Conservation (phyloP, 768 basidiomycete species). For the Austroboletus eburneus region DNA sequence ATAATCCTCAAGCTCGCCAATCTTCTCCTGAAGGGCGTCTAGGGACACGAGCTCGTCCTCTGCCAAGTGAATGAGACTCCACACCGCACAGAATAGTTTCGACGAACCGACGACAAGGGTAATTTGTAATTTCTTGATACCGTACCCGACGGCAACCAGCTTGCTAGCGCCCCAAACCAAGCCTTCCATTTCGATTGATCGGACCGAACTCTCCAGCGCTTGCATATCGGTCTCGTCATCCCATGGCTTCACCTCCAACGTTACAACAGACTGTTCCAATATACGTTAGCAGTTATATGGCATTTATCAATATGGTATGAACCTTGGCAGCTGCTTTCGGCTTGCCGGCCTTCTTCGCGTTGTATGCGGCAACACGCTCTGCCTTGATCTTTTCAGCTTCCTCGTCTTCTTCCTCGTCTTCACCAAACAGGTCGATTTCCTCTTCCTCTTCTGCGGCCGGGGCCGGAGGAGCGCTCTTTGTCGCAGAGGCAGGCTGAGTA, state of each 20-base stretch:
- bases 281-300: conserved; percentile 10
- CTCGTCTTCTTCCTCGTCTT: conserved; percentile 76
- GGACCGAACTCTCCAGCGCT: conserved; percentile 76
- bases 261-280: conserved; percentile 86
- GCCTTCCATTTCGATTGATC: conserved; percentile 83
- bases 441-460: conserved; percentile 50
- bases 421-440: conserved; percentile 87
- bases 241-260: conserved; percentile 98
- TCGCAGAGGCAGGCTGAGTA: conserved; percentile 43
- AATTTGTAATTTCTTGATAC: conserved; percentile 89
- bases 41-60: conserved; percentile 95
- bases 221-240: conserved; percentile 99
- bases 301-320: conserved; percentile 12
- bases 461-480: conserved; percentile 44
- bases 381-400: conserved; percentile 87
- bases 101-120: conserved; percentile 54
- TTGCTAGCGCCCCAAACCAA: conserved; percentile 96
- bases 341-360: conserved; percentile 90
- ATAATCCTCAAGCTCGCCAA: conserved; percentile 80
- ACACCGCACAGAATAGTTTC: background rate
- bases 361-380: conserved; percentile 90
- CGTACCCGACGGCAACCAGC: conserved; percentile 88
- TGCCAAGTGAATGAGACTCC: conserved; percentile 27
- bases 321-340: conserved; percentile 88
- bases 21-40: conserved; percentile 90